Base-by-base conservation (phyloP, 257 asterid species). In the Eucommia ulmoides region DNA sequence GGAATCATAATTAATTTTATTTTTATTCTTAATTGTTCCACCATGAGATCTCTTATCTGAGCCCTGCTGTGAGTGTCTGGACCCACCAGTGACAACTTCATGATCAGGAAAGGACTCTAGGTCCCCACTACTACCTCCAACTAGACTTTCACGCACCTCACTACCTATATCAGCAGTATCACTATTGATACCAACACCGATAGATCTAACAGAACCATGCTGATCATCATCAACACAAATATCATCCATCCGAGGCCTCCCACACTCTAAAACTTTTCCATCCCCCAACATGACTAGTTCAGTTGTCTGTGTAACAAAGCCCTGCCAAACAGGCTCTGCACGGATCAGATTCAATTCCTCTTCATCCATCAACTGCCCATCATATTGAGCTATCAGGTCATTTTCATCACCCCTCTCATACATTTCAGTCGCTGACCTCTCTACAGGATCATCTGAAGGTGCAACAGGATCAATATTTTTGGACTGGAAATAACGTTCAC, bases 201-300 rank as follows among this genome's bases (percentile, higher is more conserved):
- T 91, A n/a, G 99, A 91, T 67, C 99, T 74, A 54, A 91, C 95
- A 7, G 99, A 91, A 62, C 95, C 89, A 7, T 91, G 95, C 49
- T 79, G 96, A 70, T 86, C 93, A 54, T 91, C 95, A 54, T 91
- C 96, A 75, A 75, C 23, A 64, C 80, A 73, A 20, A 68, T 59
- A 70, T 83, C 93, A 60, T 78, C 95, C 12, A 71, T 56, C n/a
- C 53, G 73, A 25, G 73, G 60, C 75, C 86, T 81, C 64, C 80
- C 84, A 70, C 61, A 49, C 45, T 88, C 92, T 62, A 63, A 54
- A 59, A 61, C 77, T 57, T 76, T 71, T 24, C 78, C 80, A 55
- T 79, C 84, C 51, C 76, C 93, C 26, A 82, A 62, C 88, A 83
- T 68, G 50, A 76, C 46, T 38, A 89, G 84, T 60, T 84, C 96